A percentile compares a stretch with the other conserved stretches of the same genome.
phyloP scores from a whole-genome alignment of 768 basidiomycete species.

The Sporobolomyces phaffii region DNA sequence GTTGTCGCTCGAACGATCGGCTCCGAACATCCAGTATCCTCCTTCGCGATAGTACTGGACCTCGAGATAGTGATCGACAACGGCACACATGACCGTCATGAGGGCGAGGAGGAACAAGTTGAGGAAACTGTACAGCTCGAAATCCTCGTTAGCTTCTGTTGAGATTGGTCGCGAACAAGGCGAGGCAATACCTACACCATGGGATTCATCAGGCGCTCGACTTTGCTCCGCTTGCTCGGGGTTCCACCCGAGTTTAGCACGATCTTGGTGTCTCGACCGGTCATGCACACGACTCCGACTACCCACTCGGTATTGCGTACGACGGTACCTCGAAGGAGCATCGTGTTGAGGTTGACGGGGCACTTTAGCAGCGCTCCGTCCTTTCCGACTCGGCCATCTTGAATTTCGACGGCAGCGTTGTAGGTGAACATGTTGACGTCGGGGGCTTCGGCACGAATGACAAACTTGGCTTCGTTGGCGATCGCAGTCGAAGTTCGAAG shows the following conservation, averaged over 20 bases:
- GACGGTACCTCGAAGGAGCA: slow-evolving; percentile 84
- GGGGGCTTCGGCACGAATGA: slow-evolving; percentile 79
- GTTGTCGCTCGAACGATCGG: slow-evolving; percentile 64
- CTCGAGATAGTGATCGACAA: slow-evolving; percentile 79
- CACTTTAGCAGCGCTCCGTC: slow-evolving; percentile 47
- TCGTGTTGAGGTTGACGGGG: slow-evolving; percentile 73
- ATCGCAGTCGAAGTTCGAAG: slow-evolving; percentile 53
- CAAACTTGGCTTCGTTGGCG: slow-evolving; percentile 58
- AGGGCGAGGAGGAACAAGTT: slow-evolving; percentile 71
- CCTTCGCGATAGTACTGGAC: slow-evolving; percentile 56
- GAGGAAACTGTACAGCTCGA: too few species aligned
- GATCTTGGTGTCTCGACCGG: slow-evolving; percentile 87
- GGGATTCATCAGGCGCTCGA: slow-evolving; percentile 97
- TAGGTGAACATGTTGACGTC: slow-evolving; percentile 90
- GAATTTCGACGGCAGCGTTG: slow-evolving; percentile 64
- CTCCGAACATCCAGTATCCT: slow-evolving; percentile 76
- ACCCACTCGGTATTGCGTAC: slow-evolving; percentile 90
- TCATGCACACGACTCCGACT: slow-evolving; percentile 85
- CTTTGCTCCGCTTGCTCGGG: slow-evolving; percentile 86
- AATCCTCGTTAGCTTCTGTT: too few species aligned
- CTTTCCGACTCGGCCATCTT: slow-evolving; percentile 48
- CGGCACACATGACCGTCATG: slow-evolving; percentile 79
- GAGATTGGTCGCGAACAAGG: too few species aligned
- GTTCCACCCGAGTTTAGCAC: slow-evolving; percentile 91
- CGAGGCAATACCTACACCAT: slow-evolving; percentile 73